Evolutionary conservation across 176 grass and related monocot species (phyloP), one percentile per base, ranked within the genome.

Genomic region (Zoysia pacifica): DNA sequence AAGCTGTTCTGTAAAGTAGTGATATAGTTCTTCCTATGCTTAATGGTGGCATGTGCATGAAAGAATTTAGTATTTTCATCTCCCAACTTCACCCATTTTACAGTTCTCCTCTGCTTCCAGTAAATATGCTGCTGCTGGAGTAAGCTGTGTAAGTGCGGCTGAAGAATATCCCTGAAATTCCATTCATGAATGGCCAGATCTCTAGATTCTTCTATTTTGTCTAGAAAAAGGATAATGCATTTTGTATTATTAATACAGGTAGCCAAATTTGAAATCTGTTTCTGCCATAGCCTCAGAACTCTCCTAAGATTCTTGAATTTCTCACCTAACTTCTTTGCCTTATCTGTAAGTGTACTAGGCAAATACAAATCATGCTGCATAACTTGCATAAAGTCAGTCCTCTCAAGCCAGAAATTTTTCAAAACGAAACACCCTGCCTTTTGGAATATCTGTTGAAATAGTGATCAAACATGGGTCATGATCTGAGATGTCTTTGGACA

Each of bases 71-170:
- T 62, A 1, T 2, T 8, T 4, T 9, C 54, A 2, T 56, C 54
- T 6, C 54, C 15, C 18, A 56, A 56, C n/a, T 6, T n/a, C 0
- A 56, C 54, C 16, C 5, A 56, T 7, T n/a, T 56, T 1, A 56
- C 2, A 1, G 60, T 62, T 2, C 60, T 20, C 4, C 60, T 4
- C 12, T 62, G 60, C 20, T 62, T 36, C 60, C 60, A 62, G 7
- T 36, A 62, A 1, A 62, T 62, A 1, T 36, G 9, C 7, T 62
- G 39, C 39, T 43, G 39, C 0, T 66, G 4, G 0, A 43, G 0
- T 2, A 43, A 40, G 3, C 2, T 3, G 0, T 2, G 0, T 1
- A 16, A 3, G 1, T 66, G 39, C 0, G 9, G 3, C 4, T 18
- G 28, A 0, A 43, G 0, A 1, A 16, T 2, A 1, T 2, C 7